Evolutionary conservation across 805 yeast genomes (phyloP).

Genomic region (Hanseniaspora nectarophila): DNA sequence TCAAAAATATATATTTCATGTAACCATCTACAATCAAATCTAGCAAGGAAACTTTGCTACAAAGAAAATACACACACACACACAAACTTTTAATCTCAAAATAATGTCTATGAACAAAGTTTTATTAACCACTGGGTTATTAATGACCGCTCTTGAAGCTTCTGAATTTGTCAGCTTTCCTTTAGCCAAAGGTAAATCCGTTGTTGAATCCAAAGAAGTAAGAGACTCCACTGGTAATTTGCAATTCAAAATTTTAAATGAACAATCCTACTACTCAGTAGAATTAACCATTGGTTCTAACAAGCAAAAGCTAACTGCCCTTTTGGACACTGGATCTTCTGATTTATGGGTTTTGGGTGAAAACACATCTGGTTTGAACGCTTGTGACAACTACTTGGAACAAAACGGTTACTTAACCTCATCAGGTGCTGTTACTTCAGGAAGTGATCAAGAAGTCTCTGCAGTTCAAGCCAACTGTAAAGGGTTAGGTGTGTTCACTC

Average conservation of each 20-base stretch:
- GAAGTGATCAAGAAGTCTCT: background rate
- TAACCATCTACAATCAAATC: background rate
- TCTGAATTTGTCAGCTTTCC: background rate
- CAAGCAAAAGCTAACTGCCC: slow-evolving; percentile 39
- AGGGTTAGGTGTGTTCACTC: background rate
- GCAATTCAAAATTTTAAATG: slow-evolving; percentile 26
- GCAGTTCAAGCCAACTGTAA: slow-evolving; percentile 1
- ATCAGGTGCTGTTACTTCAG: background rate
- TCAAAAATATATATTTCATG: too few relatives aligned
- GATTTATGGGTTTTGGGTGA: slow-evolving; percentile 49
- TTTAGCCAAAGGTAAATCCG: slow-evolving; percentile 2
- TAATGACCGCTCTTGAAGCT: slow-evolving; percentile 1
- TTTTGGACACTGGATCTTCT: slow-evolving; percentile 64
- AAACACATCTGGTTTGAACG: background rate
- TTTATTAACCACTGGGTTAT: slow-evolving; percentile 1
- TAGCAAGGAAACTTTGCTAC: background rate
- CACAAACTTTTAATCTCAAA: too few relatives aligned
- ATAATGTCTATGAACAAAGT: background rate
- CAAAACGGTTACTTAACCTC: background rate
- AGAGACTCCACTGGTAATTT: slow-evolving; percentile 1
- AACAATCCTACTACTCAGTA: slow-evolving; percentile 32
- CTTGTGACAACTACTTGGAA: slow-evolving; percentile 1
- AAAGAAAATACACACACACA: too few relatives aligned
- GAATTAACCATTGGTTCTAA: slow-evolving; percentile 40
- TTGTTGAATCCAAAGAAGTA: background rate